These are phyloP conservation scores for Decorospora gaudefroyi DNA, from an alignment of 2,329 filamentous ascomycete species.

Conservation along the genomic window DNA sequence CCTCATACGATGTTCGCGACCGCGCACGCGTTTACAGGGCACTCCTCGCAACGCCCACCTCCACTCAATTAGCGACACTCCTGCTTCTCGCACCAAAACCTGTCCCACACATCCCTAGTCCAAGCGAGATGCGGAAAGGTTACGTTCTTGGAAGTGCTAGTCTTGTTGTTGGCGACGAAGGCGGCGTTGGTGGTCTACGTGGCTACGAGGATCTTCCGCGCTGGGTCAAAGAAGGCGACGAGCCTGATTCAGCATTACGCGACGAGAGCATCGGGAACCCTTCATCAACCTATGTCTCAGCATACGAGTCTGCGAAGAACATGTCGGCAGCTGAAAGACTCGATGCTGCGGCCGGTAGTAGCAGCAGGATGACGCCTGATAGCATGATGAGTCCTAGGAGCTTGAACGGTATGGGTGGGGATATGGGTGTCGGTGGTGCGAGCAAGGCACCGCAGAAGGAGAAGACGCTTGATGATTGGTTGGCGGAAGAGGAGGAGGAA, in stretches of 20 bases:
- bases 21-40: slow-evolving; percentile 86
- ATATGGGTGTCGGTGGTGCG: slow-evolving; percentile 14
- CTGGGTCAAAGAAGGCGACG: slow-evolving; percentile 79
- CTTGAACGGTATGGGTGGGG: slow-evolving; percentile 55
- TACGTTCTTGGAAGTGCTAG: slow-evolving; percentile 83
- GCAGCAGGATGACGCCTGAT: slow-evolving; percentile 41
- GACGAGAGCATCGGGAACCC: slow-evolving; percentile 53
- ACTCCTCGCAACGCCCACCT: slow-evolving; percentile 73
- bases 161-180: slow-evolving; percentile 77
- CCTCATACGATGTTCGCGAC: slow-evolving; percentile 92
- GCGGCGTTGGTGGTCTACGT: slow-evolving; percentile 67
- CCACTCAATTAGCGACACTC: slow-evolving; percentile 81
- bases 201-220: slow-evolving; percentile 83
- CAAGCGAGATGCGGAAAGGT: slow-evolving; percentile 78
- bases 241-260: slow-evolving; percentile 76
- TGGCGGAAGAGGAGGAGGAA: slow-evolving; percentile 65
- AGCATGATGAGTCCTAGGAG: slow-evolving; percentile 49
- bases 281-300: slow-evolving; percentile 37
- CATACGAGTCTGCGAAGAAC: slow-evolving; percentile 42
- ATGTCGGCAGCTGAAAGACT: slow-evolving; percentile 67
- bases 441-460: slow-evolving; percentile 53
- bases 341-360: slow-evolving; percentile 59
- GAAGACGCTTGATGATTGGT: slow-evolving; percentile 91
- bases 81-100: slow-evolving; percentile 94
- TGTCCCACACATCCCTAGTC: slow-evolving; percentile 85